These are phyloP conservation scores for Aspergillus viridinutans DNA, from an alignment of 2,329 filamentous ascomycete species.

Conservation along the genomic window DNA sequence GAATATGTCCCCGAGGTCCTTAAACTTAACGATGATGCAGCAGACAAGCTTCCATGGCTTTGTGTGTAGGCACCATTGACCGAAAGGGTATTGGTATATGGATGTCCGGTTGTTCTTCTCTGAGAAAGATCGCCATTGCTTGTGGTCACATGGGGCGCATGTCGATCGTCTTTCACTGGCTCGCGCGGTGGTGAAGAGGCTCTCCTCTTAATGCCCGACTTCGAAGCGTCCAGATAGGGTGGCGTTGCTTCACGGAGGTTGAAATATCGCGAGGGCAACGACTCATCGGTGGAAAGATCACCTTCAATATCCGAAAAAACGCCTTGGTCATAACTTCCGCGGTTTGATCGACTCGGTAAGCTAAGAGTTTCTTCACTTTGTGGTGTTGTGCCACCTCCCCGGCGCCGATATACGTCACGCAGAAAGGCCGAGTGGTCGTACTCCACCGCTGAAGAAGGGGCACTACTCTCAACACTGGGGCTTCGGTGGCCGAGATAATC, in stretches of 20 bases:
- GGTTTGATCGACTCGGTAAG: constrained; percentile 49
- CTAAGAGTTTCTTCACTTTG: constrained; percentile 49
- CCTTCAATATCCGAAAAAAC: constrained; percentile 49
- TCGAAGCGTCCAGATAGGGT: constrained; percentile 36
- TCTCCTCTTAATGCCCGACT: constrained; percentile 58
- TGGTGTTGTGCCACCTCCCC: constrained; percentile 46
- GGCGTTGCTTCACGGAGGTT: constrained; percentile 38
- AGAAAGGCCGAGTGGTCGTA: constrained; percentile 36
- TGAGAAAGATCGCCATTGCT: constrained; percentile 52
- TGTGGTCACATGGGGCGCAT: constrained; percentile 30
- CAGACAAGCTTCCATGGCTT: constrained; percentile 60
- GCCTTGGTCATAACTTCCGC: constrained; percentile 60
- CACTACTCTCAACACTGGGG: constrained; percentile 42
- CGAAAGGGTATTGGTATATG: constrained; percentile 52
- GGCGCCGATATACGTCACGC: constrained; percentile 38
- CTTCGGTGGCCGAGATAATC: constrained; percentile 41
- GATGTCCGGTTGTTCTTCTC: constrained; percentile 51
- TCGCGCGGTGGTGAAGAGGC: constrained; percentile 62
- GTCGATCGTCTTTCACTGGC: constrained; percentile 34
- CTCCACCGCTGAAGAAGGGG: constrained; percentile 37
- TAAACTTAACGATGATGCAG: constrained; percentile 59
- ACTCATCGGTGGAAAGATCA: constrained; percentile 39
- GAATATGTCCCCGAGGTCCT: constrained; percentile 58
- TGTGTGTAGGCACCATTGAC: constrained; percentile 52
- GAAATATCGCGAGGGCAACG: constrained; percentile 31